Base-by-base conservation (phyloP, 768 basidiomycete species). In the Hebeloma cylindrosporum region DNA sequence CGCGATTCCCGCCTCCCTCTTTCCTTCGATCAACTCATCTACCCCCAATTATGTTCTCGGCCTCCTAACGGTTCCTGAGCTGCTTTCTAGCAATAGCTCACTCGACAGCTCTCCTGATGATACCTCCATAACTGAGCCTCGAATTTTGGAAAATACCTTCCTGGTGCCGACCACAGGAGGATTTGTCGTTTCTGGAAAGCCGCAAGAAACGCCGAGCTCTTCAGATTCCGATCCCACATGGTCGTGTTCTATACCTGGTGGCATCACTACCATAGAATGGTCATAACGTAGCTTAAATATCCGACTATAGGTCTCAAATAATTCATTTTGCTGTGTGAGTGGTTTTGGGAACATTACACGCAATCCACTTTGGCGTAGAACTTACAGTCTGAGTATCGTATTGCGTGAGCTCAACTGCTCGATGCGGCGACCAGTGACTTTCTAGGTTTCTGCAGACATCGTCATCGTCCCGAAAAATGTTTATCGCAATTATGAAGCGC, bases 111-210 rank as follows among this genome's bases (percentile, higher is more conserved):
- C n/a, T 14, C 6, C 10, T 8, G 39, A 35, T 4, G 26, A 26
- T 21, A 33, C n/a, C n/a, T n/a, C n/a, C n/a, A n/a, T n/a, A n/a
- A n/a, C n/a, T n/a, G 25, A 34, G 7, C 13, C 16, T 9, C 18
- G 25, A 22, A 8, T 53, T 18, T 10, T 53, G 21, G 43, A 38
- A 20, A 33, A 50, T 17, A 45, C 34, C 6, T 60, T 60, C 38
- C 22, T 56, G 9, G 53, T 40, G 11, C 45, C 56, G 11, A 55
- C 53, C 0, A 47, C 40, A 0, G 41, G 38, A 23, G 58, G 58
- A 10, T 55, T 60, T 43, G 16, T 54, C 45, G 18, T 36, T 6
- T 26, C 34, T 14, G 14, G 13, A 14, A 13, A 33, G 37, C 18
- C 16, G 16, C n/a, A 22, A 16, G 13, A 14, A 10, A 17, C 7